Conservation (phyloP, 1,284 basidiomycete species). For the Papiliotrema laurentii region DNA sequence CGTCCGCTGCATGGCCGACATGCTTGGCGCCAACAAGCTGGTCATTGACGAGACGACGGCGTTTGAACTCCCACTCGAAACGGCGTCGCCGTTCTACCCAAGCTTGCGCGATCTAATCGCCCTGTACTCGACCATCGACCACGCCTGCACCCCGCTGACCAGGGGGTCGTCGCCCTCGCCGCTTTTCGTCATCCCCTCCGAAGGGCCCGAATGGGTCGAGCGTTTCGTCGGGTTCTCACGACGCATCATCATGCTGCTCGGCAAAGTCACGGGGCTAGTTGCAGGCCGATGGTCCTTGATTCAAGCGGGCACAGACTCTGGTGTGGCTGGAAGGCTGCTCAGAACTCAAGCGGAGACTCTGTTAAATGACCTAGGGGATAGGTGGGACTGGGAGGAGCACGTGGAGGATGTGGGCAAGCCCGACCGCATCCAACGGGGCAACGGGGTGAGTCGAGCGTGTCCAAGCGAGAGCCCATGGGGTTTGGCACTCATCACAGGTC, state of each 20-base stretch:
- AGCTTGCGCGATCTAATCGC: constrained; percentile 17
- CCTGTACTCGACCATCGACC: constrained; percentile 13
- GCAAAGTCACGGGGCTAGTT: constrained; percentile 14
- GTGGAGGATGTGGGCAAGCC: constrained; percentile 10
- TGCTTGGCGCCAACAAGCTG: constrained; percentile 11
- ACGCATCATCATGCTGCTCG: constrained; percentile 12
- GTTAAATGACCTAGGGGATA: constrained; percentile 3
- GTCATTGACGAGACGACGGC: constrained; percentile 10
- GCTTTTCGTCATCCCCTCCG: constrained; percentile 4
- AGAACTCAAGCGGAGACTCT: constrained; percentile 10
- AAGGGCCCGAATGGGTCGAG: constrained; percentile 19
- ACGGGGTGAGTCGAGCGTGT: constrained; percentile 6
- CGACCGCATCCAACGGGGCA: constrained; percentile 15
- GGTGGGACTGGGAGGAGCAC: constrained; percentile 10
- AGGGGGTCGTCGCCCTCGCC: not conserved
- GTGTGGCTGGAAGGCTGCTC: not conserved
- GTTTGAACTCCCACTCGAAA: constrained; percentile 1
- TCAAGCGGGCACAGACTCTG: not conserved
- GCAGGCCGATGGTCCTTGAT: not conserved
- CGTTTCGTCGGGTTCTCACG: constrained; percentile 17
- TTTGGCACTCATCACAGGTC: constrained; percentile 2
- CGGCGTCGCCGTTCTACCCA: constrained; percentile 7
- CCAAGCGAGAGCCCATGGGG: not conserved
- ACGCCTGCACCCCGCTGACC: constrained; percentile 6
- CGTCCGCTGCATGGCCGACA: constrained; percentile 20